These are phyloP conservation scores for Ceriops decandra DNA, from an alignment of 345 rosid species.

Conservation along the genomic window DNA sequence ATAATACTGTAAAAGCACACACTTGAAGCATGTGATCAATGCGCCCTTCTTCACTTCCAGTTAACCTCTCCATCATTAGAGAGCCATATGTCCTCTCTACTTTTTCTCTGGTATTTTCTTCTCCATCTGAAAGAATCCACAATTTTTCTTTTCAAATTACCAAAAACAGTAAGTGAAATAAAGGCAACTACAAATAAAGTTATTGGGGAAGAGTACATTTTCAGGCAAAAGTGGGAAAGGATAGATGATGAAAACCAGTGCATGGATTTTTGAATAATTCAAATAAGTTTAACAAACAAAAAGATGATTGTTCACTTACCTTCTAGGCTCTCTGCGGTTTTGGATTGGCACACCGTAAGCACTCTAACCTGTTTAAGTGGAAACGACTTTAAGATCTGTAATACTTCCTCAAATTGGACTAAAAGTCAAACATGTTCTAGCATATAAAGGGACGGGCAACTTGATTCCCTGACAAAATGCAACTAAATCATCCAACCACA, in stretches of 20 bases:
- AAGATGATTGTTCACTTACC: slow-evolving; percentile 35
- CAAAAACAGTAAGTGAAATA: slow-evolving; percentile 1
- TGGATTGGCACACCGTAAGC: slow-evolving; percentile 83
- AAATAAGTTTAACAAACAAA: neutral
- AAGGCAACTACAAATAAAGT: neutral
- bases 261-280: neutral
- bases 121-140: slow-evolving; percentile 33
- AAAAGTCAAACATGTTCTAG: neutral
- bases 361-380: slow-evolving; percentile 53
- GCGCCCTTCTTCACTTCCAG: slow-evolving; percentile 74
- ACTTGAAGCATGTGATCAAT: slow-evolving; percentile 95
- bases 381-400: slow-evolving; percentile 7
- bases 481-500: neutral
- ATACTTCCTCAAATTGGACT: neutral
- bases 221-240: neutral
- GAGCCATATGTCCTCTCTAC: slow-evolving; percentile 73
- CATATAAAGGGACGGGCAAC: neutral
- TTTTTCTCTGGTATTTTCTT: slow-evolving; percentile 41
- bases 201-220: neutral
- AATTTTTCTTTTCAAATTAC: slow-evolving; percentile 26
- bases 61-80: slow-evolving; percentile 74
- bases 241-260: neutral
- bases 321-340: slow-evolving; percentile 42
- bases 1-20: slow-evolving; percentile 14
- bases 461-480: neutral